A percentile compares a stretch with the other conserved stretches of the same genome.
These are phyloP conservation scores for Blastocystis sp. DNA, from an alignment of 352 stramenopile species.

Conservation along the genomic window DNA sequence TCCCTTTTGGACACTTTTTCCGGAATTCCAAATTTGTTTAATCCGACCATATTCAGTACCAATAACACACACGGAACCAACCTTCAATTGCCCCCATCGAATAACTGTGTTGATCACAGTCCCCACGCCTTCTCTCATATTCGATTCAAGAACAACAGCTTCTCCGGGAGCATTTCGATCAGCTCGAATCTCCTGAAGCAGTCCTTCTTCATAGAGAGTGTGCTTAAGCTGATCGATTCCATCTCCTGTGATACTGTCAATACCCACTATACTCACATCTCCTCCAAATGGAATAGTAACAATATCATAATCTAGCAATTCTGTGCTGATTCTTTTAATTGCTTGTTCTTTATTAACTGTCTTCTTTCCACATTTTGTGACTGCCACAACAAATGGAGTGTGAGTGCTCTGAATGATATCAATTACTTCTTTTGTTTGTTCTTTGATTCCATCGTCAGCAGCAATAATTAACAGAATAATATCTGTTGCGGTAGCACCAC, in stretches of 20 bases:
- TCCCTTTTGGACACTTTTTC: slow-evolving; percentile 80
- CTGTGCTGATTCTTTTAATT: slow-evolving; percentile 74
- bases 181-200: slow-evolving; percentile 90
- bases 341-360: slow-evolving; percentile 75
- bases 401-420: slow-evolving; percentile 87
- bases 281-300: slow-evolving; percentile 89
- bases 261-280: slow-evolving; percentile 86
- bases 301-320: slow-evolving; percentile 83
- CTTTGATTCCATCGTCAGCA: slow-evolving; percentile 93
- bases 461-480: slow-evolving; percentile 93
- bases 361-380: slow-evolving; percentile 92
- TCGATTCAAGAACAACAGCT: slow-evolving; percentile 90
- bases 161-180: slow-evolving; percentile 83
- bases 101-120: slow-evolving; percentile 90
- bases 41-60: slow-evolving; percentile 90
- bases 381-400: slow-evolving; percentile 90
- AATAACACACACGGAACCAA: slow-evolving; percentile 89
- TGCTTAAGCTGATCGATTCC: slow-evolving; percentile 92
- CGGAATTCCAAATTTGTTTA: slow-evolving; percentile 76
- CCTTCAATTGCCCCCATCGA: slow-evolving; percentile 90
- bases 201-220: slow-evolving; percentile 90
- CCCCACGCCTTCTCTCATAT: slow-evolving; percentile 87
- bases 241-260: slow-evolving; percentile 89
- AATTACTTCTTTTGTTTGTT: slow-evolving; percentile 96
- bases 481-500: slow-evolving; percentile 93